Conservation (phyloP, 2,329 filamentous ascomycete species). For the Apiospora aurea region DNA sequence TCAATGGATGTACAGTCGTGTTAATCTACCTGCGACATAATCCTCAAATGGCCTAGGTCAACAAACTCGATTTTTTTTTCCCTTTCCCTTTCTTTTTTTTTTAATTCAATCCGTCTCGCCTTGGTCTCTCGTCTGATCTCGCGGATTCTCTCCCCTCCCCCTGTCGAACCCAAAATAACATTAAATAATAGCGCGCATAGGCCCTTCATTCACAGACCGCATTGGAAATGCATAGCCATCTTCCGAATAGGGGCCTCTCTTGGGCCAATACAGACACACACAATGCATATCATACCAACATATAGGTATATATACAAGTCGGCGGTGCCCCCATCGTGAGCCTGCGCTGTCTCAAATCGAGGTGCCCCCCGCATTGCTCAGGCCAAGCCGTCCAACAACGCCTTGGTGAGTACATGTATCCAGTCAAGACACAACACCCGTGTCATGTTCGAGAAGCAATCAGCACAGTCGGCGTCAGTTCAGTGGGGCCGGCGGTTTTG, state of each 20-base stretch:
- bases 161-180: slow-evolving; percentile 6
- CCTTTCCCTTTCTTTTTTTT: not conserved
- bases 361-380: slow-evolving; percentile 13
- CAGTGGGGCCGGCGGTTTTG: not conserved
- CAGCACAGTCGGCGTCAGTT: not conserved
- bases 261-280: not conserved
- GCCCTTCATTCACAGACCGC: not conserved
- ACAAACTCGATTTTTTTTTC: slow-evolving; percentile 1
- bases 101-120: too few relatives aligned
- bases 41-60: not conserved
- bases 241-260: slow-evolving; percentile 1
- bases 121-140: not conserved
- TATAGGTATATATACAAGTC: not conserved
- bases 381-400: not conserved
- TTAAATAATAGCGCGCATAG: not conserved
- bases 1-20: not conserved
- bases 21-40: not conserved
- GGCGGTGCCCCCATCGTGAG: slow-evolving; percentile 7
- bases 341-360: slow-evolving; percentile 1
- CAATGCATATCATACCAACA: too few relatives aligned
- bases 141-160: too few relatives aligned
- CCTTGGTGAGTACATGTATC: not conserved
- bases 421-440: slow-evolving; percentile 10
- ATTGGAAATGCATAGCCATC: not conserved
- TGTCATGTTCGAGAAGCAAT: slow-evolving; percentile 13